These are phyloP conservation scores for Hymenochaete sp. DNA, from an alignment of 1,284 basidiomycete genomes.

Conservation along the genomic window DNA sequence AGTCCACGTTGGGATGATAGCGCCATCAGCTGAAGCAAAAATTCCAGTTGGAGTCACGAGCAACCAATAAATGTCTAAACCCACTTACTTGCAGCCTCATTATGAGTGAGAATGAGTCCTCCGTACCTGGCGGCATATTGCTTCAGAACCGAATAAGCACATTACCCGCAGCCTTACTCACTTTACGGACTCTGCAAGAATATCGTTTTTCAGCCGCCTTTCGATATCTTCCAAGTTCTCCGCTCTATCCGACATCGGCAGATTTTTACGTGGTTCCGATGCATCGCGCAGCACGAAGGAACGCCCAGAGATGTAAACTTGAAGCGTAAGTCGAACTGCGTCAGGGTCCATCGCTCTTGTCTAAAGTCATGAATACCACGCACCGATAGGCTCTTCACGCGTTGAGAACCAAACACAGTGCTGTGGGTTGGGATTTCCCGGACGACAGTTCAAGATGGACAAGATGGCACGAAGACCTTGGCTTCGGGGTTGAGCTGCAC, in stretches of 20 bases:
- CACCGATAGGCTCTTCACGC: conserved; percentile 75
- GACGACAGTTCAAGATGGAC: conserved; percentile 76
- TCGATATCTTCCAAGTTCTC: conserved; percentile 97
- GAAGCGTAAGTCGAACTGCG: conserved; percentile 21
- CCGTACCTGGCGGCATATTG: conserved; percentile 54
- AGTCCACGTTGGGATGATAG: conserved; percentile 92
- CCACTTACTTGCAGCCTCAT: conserved; percentile 61
- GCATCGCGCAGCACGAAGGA: conserved; percentile 96
- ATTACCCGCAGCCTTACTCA: conserved; percentile 27
- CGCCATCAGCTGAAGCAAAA: conserved; percentile 58
- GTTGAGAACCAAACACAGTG: conserved; percentile 82
- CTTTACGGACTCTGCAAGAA: conserved; percentile 81
- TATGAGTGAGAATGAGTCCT: conserved; percentile 88
- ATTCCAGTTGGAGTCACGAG: conserved; percentile 5
- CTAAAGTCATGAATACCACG: conserved; percentile 20
- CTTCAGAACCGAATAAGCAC: conserved; percentile 9
- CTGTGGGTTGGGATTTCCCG: conserved; percentile 49
- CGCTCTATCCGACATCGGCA: conserved; percentile 84
- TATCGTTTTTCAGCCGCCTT: conserved; percentile 83
- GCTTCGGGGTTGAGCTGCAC: conserved; percentile 90
- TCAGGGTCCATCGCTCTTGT: neutral
- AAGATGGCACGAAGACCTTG: conserved; percentile 90
- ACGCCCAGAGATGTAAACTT: conserved; percentile 86
- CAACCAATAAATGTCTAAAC: neutral
- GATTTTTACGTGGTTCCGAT: conserved; percentile 72